Evolutionary conservation across 2,329 filamentous ascomycete species (phyloP).

Genomic region (Sporothrix euskadiensis): DNA sequence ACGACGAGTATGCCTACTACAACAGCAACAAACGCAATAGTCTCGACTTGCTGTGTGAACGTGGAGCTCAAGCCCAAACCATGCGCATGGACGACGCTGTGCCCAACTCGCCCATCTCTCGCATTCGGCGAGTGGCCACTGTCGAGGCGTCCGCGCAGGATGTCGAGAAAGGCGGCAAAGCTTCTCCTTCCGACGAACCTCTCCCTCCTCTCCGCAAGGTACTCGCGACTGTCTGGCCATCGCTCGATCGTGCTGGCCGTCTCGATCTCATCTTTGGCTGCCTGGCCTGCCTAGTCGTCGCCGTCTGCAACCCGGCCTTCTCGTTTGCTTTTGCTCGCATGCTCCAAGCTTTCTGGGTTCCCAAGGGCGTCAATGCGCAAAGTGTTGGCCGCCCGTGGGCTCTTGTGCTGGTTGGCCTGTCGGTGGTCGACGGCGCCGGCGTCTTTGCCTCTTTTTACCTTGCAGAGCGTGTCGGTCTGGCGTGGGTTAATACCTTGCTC

Average conservation of each 20-base stretch:
- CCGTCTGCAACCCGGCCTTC: slow-evolving; percentile 67
- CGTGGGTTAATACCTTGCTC: slow-evolving; percentile 75
- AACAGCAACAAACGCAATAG: slow-evolving; percentile 3
- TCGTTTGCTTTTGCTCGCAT: slow-evolving; percentile 74
- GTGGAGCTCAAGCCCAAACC: slow-evolving; percentile 25
- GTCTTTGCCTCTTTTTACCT: slow-evolving; percentile 69
- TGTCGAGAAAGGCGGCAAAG: background rate
- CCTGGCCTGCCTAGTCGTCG: slow-evolving; percentile 62
- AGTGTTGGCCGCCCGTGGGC: slow-evolving; percentile 65
- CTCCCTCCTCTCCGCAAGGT: slow-evolving; percentile 53
- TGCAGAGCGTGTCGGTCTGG: slow-evolving; percentile 69
- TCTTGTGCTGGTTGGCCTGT: slow-evolving; percentile 66
- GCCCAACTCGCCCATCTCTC: background rate
- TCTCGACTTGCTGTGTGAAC: slow-evolving; percentile 27
- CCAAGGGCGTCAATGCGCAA: slow-evolving; percentile 48
- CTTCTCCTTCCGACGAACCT: background rate
- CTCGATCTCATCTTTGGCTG: slow-evolving; percentile 61
- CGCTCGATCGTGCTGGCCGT: slow-evolving; percentile 54
- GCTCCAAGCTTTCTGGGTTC: slow-evolving; percentile 66
- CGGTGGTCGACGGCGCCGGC: slow-evolving; percentile 64
- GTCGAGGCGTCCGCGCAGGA: background rate
- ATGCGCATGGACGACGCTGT: slow-evolving; percentile 17
- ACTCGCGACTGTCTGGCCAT: slow-evolving; percentile 69
- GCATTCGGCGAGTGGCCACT: background rate
- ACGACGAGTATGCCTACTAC: background rate